A percentile compares a stretch with the other conserved stretches of the same genome.
Conservation (phyloP, 176 grass and related monocot species). For the Bolboschoenus planiculmis region DNA sequence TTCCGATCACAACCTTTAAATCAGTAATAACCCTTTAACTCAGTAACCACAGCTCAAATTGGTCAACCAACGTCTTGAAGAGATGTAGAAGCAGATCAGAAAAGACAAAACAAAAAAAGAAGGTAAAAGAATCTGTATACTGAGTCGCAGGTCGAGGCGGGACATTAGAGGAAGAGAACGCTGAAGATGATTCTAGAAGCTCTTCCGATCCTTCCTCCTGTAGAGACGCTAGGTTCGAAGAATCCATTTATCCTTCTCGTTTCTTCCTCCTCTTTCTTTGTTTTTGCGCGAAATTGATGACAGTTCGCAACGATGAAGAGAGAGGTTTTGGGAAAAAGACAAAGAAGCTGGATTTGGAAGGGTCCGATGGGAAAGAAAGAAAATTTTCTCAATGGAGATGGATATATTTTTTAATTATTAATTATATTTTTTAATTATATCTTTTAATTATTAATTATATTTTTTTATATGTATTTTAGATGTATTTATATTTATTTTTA, state of each 20-base stretch:
- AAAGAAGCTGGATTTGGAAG: neutral
- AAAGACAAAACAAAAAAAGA: neutral
- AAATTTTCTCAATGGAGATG: too few species aligned
- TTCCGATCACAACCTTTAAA: neutral
- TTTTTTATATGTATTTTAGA: too few species aligned
- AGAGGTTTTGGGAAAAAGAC: neutral
- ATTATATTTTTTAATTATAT: too few species aligned
- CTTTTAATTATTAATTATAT: too few species aligned
- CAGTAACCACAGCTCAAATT: neutral
- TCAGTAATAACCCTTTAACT: neutral
- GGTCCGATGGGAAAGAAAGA: neutral
- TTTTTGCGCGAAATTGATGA: neutral
- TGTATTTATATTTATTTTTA: too few species aligned
- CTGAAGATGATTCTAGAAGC: slow-evolving; percentile 26
- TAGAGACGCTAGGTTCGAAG: slow-evolving; percentile 51
- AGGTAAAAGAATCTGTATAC: slow-evolving; percentile 21
- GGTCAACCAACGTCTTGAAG: neutral
- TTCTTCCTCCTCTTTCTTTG: neutral
- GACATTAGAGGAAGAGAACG: slow-evolving; percentile 40
- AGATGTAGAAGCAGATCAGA: neutral
- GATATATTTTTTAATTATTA: too few species aligned
- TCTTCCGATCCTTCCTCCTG: slow-evolving; percentile 44
- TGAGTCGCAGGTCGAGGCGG: slow-evolving; percentile 85
- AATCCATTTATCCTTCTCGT: slow-evolving; percentile 41
- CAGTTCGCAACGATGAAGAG: neutral